Percentiles rank a stretch among this genome's conserved stretches.
Conservation (phyloP, 371 early-diverging fungal species). For the Zancudomyces culisetae region DNA sequence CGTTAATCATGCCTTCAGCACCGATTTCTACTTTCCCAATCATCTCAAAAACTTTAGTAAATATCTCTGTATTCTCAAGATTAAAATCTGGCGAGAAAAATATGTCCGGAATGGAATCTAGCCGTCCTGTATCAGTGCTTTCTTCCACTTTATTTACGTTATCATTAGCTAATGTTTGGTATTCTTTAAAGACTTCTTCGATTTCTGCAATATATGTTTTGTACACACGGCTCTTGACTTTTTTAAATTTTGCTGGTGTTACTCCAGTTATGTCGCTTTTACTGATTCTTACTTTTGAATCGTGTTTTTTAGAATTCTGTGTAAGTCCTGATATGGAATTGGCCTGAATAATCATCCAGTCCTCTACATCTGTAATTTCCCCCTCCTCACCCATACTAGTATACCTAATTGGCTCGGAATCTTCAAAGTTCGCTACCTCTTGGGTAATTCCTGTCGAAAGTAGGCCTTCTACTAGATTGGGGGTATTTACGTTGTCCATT, state of each 20-base stretch:
- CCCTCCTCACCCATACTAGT: not conserved
- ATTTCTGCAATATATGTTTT: slow-evolving; percentile 40
- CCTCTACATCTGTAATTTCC: not conserved
- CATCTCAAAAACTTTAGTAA: slow-evolving; percentile 58
- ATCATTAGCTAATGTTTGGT: no score
- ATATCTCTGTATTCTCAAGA: slow-evolving; percentile 69
- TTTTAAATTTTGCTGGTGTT: slow-evolving; percentile 37
- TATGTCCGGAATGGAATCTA: slow-evolving; percentile 63
- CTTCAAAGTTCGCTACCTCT: no score
- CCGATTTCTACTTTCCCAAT: slow-evolving; percentile 21
- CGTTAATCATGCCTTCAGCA: slow-evolving; percentile 16
- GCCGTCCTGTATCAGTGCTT: slow-evolving; percentile 34
- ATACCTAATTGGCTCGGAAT: not conserved
- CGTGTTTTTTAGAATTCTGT: not conserved
- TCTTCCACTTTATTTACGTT: no score
- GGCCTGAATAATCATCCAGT: not conserved
- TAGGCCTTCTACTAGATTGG: no score
- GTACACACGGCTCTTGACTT: slow-evolving; percentile 39
- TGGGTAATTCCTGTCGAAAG: no score
- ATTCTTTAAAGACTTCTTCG: slow-evolving; percentile 36
- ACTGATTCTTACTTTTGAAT: slow-evolving; percentile 9
- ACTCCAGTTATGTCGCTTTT: slow-evolving; percentile 46
- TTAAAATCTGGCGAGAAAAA: slow-evolving; percentile 70
- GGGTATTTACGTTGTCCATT: no score
- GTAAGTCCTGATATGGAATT: not conserved